Percentiles rank a stretch among this genome's conserved stretches.
Conservation (phyloP, 2,329 filamentous ascomycete species). For the Cordyceps militaris region DNA sequence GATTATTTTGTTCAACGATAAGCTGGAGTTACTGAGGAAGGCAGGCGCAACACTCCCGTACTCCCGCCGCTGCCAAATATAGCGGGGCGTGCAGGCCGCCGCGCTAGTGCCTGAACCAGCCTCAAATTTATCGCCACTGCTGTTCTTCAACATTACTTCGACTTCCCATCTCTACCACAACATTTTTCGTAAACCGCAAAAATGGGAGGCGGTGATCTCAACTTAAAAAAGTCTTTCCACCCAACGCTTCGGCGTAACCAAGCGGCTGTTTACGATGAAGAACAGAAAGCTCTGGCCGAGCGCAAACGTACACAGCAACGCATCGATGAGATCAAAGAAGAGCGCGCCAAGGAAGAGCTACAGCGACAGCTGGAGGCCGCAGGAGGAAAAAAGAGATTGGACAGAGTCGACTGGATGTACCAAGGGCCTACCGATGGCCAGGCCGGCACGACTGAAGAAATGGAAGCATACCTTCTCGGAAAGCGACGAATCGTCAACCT, state of each 20-base stretch:
- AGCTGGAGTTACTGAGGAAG: too few species aligned
- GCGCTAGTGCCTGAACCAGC: conserved; percentile 5
- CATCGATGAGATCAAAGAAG: conserved; percentile 87
- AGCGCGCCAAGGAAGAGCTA: conserved; percentile 85
- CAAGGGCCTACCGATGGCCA: conserved; percentile 74
- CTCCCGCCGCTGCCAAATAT: background rate
- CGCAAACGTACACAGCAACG: conserved; percentile 89
- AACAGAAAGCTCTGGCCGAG: conserved; percentile 87
- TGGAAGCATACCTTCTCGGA: conserved; percentile 86
- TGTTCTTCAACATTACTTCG: background rate
- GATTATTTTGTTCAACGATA: too few species aligned
- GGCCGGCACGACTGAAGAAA: conserved; percentile 74
- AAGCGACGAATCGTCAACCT: conserved; percentile 83
- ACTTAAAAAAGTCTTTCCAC: conserved; percentile 93
- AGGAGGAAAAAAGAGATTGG: conserved; percentile 70
- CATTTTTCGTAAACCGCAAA: conserved; percentile 29
- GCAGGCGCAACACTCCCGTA: background rate
- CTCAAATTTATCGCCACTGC: conserved; percentile 7
- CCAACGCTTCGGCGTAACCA: conserved; percentile 87
- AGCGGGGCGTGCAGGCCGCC: conserved; percentile 1
- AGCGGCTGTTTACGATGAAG: conserved; percentile 81
- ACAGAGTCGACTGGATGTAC: conserved; percentile 98
- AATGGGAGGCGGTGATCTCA: conserved; percentile 93
- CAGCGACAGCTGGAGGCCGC: conserved; percentile 83
- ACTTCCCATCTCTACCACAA: conserved; percentile 16